Conservation (phyloP, 2,329 filamentous ascomycete species). For the Aspergillus terreus region DNA sequence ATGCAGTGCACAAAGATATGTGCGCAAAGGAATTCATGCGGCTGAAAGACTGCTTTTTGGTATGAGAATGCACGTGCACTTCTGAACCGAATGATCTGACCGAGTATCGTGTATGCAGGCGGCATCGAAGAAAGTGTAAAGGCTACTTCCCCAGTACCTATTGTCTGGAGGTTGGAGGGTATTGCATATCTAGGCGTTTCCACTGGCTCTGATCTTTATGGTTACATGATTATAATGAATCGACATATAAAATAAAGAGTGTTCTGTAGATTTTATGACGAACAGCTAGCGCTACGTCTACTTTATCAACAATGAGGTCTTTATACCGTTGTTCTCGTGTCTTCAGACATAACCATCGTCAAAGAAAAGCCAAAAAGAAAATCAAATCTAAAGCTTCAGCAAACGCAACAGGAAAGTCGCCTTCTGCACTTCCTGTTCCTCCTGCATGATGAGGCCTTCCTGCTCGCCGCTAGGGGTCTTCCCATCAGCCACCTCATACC, state of each 20-base stretch:
- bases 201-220: neutral
- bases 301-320: neutral
- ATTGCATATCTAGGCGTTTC: neutral
- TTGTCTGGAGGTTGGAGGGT: neutral
- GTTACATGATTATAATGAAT: neutral
- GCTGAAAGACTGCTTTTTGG: slow-evolving; percentile 83
- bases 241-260: neutral
- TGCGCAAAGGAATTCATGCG: slow-evolving; percentile 80
- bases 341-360: neutral
- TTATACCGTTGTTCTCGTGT: neutral
- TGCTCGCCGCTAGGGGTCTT: slow-evolving; percentile 52
- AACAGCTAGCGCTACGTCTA: neutral
- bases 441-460: slow-evolving; percentile 67
- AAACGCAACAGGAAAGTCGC: slow-evolving; percentile 75
- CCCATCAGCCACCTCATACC: slow-evolving; percentile 59
- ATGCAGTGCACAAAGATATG: slow-evolving; percentile 84
- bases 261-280: neutral
- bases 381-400: slow-evolving; percentile 60
- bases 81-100: neutral
- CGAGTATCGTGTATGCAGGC: slow-evolving; percentile 36
- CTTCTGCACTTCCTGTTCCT: slow-evolving; percentile 82
- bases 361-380: slow-evolving; percentile 5
- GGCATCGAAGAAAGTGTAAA: slow-evolving; percentile 49
- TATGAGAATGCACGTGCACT: slow-evolving; percentile 42
- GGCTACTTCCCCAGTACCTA: neutral